phyloP scores from a whole-genome alignment of 2,329 filamentous ascomycete genomes.

The Verticillium longisporum region DNA sequence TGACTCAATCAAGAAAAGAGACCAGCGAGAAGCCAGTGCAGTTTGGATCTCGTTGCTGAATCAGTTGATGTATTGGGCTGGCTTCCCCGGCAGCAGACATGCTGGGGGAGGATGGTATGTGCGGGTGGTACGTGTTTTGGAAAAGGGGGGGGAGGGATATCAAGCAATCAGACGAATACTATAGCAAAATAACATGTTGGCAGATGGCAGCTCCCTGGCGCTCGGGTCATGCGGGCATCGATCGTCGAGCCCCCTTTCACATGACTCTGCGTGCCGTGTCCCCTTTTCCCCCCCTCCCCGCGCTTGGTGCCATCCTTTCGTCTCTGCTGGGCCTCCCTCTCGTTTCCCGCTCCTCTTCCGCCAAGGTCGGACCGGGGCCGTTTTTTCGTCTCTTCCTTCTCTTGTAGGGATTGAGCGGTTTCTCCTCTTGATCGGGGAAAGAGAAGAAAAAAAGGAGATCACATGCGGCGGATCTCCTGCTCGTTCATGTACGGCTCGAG shows the following conservation, averaged over 20 bases:
- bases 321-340: no score
- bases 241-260: neutral
- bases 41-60: neutral
- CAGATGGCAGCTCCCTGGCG: neutral
- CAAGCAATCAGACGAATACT: neutral
- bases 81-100: neutral
- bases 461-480: constrained; percentile 82
- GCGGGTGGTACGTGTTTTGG: neutral
- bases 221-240: neutral
- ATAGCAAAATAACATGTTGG: neutral
- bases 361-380: neutral
- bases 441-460: constrained; percentile 1
- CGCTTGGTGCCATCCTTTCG: no score
- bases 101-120: neutral
- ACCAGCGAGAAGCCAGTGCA: no score
- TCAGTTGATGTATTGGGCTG: neutral
- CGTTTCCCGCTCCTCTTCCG: neutral
- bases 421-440: neutral
- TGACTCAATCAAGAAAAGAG: no score
- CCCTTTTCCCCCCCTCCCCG: neutral
- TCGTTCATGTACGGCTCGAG: constrained; percentile 84
- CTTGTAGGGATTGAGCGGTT: no score
- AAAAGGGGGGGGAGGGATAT: neutral
- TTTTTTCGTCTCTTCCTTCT: no score
- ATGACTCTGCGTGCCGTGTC: neutral